Conservation (phyloP, 163 green algal genomes). For the Volvox carteri region DNA sequence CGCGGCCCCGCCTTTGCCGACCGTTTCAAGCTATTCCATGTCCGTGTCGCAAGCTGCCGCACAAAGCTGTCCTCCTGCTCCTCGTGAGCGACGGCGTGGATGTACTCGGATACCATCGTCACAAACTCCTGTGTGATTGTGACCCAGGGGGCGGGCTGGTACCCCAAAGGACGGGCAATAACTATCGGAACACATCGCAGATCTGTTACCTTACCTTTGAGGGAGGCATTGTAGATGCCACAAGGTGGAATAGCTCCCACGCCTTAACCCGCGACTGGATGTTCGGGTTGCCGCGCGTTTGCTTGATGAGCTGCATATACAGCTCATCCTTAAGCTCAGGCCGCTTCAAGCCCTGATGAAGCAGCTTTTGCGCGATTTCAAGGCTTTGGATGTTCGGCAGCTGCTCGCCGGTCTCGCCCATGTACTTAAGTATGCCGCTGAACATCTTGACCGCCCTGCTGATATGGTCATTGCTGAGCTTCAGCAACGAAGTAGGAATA, state of each 20-base stretch:
- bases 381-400: conserved; percentile 68
- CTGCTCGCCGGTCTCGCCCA: conserved; percentile 79
- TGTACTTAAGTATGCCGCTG: conserved; percentile 90
- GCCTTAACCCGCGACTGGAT: conserved; percentile 66
- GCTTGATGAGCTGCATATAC: conserved; percentile 97
- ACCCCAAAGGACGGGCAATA: background rate
- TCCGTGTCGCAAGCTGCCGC: conserved; percentile 70
- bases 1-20: conserved; percentile 90
- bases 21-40: conserved; percentile 90
- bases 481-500: conserved; percentile 92
- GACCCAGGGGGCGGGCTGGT: background rate
- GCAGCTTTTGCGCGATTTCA: conserved; percentile 92
- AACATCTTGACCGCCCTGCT: conserved; percentile 96
- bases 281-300: conserved; percentile 88
- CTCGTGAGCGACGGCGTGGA: conserved; percentile 74
- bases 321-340: conserved; percentile 92
- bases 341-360: conserved; percentile 79
- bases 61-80: conserved; percentile 72
- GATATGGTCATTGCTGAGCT: conserved; percentile 88
- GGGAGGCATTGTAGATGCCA: conserved; percentile 89
- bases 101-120: conserved; percentile 91
- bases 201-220: conserved; percentile 72
- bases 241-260: conserved; percentile 95
- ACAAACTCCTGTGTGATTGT: conserved; percentile 81
- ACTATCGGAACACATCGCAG: background rate